phyloP scores from a whole-genome alignment of 805 yeast genomes.

The Zygotorulaspora chibaensis region DNA sequence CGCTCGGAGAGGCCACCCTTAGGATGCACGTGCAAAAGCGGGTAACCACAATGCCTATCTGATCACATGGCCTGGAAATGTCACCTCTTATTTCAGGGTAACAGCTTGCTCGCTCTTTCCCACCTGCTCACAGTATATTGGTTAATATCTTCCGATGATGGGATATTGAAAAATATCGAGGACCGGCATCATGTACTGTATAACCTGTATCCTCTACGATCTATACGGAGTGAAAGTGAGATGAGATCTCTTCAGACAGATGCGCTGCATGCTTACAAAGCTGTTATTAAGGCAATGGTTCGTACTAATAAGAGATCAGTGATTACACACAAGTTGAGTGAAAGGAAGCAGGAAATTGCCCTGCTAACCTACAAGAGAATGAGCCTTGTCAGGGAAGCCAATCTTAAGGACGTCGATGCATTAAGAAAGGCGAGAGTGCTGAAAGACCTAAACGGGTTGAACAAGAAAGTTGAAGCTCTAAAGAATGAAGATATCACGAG shows the following conservation, averaged over 20 bases:
- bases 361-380: constrained; percentile 24
- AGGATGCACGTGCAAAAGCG: too few relatives aligned
- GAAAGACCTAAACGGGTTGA: constrained; percentile 12
- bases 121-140: too few relatives aligned
- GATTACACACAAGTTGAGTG: constrained; percentile 19
- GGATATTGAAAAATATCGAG: neutral
- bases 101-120: too few relatives aligned
- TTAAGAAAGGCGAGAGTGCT: constrained; percentile 7
- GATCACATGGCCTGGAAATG: too few relatives aligned
- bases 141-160: too few relatives aligned
- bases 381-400: constrained; percentile 18
- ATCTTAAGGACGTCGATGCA: constrained; percentile 6
- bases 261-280: constrained; percentile 16
- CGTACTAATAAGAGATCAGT: constrained; percentile 21
- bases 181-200: too few relatives aligned
- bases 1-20: neutral
- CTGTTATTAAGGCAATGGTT: constrained; percentile 22
- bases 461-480: constrained; percentile 15
- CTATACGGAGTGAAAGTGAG: too few relatives aligned
- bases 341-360: constrained; percentile 22
- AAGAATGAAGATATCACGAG: constrained; percentile 12
- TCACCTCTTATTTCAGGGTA: too few relatives aligned
- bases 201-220: too few relatives aligned
- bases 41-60: too few relatives aligned
- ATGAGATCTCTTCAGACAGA: constrained; percentile 1